These are phyloP conservation scores for Chrysosporium queenslandicum DNA, from an alignment of 2,329 filamentous ascomycete genomes.

Conservation along the genomic window DNA sequence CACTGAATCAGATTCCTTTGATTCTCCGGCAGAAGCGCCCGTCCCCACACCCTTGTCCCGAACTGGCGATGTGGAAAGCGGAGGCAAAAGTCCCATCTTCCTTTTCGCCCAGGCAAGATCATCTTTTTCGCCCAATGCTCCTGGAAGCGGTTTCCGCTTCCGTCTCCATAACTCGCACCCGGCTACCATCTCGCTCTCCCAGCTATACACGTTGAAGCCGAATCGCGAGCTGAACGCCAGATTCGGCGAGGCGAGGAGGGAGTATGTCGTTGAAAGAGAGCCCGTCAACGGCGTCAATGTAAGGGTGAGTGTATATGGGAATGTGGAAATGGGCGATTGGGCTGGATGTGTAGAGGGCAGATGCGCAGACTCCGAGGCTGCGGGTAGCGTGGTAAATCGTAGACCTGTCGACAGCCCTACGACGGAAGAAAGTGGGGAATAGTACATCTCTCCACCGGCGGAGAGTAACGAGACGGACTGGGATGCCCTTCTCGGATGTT, in stretches of 20 bases:
- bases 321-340: constrained; percentile 50
- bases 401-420: constrained; percentile 82
- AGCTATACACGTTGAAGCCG: constrained; percentile 97
- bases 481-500: constrained; percentile 34
- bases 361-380: constrained; percentile 37
- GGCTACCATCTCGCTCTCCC: constrained; percentile 86
- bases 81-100: constrained; percentile 24
- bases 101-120: constrained; percentile 38
- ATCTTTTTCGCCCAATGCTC: constrained; percentile 38
- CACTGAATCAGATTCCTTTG: constrained; percentile 60
- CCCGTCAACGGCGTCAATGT: constrained; percentile 93
- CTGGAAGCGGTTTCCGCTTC: constrained; percentile 18
- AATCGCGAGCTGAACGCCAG: constrained; percentile 82
- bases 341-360: constrained; percentile 15
- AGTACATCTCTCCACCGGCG: constrained; percentile 87
- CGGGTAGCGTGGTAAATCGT: constrained; percentile 71
- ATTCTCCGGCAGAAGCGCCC: constrained; percentile 15
- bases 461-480: constrained; percentile 69
- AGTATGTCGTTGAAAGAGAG: constrained; percentile 81
- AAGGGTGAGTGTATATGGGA: constrained; percentile 85
- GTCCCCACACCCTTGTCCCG: constrained; percentile 21
- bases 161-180: constrained; percentile 89
- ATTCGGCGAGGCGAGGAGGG: constrained; percentile 72
- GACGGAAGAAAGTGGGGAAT: constrained; percentile 87
- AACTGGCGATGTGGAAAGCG: constrained; percentile 1